These are phyloP conservation scores for Phytomonas sp. DNA, from an alignment of 208 protist species.

Conservation along the genomic window DNA sequence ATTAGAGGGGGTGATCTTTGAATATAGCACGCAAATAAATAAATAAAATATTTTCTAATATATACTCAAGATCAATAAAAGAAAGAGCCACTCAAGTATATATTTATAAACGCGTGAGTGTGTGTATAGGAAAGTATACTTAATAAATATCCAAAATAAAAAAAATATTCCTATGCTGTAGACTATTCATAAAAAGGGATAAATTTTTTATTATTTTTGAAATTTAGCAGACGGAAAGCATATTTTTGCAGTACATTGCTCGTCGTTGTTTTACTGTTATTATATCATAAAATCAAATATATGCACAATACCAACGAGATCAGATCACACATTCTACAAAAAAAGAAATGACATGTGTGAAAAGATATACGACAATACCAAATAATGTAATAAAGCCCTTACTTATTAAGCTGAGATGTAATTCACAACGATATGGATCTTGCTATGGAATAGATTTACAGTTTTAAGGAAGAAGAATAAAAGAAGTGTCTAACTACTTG, in stretches of 20 bases:
- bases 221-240: not conserved
- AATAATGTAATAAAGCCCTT: not conserved
- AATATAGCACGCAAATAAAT: slow-evolving; percentile 5
- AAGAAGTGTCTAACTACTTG: not conserved
- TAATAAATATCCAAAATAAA: not conserved
- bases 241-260: not conserved
- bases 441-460: not conserved
- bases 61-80: no score
- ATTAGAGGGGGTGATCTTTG: slow-evolving; percentile 4
- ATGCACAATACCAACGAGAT: not conserved
- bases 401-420: slow-evolving; percentile 1
- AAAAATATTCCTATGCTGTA: not conserved
- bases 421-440: not conserved
- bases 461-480: not conserved
- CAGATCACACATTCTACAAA: slow-evolving; percentile 1
- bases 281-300: not conserved
- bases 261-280: not conserved
- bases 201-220: not conserved
- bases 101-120: not conserved
- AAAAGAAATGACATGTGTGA: not conserved
- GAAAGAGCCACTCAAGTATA: not conserved
- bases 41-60: slow-evolving; percentile 4
- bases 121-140: not conserved
- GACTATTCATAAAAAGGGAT: not conserved
- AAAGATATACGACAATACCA: not conserved